phyloP scores from a whole-genome alignment of 2,329 filamentous ascomycete genomes.

The Talaromyces funiculosus region DNA sequence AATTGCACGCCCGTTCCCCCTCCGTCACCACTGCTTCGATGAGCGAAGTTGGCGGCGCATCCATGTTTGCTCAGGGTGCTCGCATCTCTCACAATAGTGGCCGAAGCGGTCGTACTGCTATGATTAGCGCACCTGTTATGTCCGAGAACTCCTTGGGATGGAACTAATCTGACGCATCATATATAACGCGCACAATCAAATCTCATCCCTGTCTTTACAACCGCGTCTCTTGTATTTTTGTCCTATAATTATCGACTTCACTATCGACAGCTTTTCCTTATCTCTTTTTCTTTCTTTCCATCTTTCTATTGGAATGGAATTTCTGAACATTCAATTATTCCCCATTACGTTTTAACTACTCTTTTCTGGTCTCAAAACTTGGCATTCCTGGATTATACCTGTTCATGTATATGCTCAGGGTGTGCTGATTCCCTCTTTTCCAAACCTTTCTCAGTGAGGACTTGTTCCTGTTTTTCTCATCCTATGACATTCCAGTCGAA shows the following conservation, averaged over 20 bases:
- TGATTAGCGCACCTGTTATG: conserved; percentile 85
- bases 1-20: conserved; percentile 69
- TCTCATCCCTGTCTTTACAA: neutral
- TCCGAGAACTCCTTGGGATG: conserved; percentile 93
- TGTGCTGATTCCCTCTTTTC: neutral
- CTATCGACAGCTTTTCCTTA: conserved; percentile 14
- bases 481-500: neutral
- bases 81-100: conserved; percentile 60
- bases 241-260: conserved; percentile 11
- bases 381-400: neutral
- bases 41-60: conserved; percentile 55
- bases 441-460: neutral
- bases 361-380: neutral
- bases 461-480: neutral
- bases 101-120: conserved; percentile 59
- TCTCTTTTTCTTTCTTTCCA: conserved; percentile 17
- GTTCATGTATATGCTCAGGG: neutral
- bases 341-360: conserved; percentile 13
- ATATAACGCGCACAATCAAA: neutral
- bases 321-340: conserved; percentile 13
- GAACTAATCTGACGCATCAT: conserved; percentile 54
- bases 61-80: conserved; percentile 30
- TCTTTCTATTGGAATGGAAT: conserved; percentile 15
- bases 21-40: conserved; percentile 62
- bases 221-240: conserved; percentile 14